Evolutionary conservation across 2,329 filamentous ascomycete species (phyloP).

Genomic region (Magnaporthiopsis poae): DNA sequence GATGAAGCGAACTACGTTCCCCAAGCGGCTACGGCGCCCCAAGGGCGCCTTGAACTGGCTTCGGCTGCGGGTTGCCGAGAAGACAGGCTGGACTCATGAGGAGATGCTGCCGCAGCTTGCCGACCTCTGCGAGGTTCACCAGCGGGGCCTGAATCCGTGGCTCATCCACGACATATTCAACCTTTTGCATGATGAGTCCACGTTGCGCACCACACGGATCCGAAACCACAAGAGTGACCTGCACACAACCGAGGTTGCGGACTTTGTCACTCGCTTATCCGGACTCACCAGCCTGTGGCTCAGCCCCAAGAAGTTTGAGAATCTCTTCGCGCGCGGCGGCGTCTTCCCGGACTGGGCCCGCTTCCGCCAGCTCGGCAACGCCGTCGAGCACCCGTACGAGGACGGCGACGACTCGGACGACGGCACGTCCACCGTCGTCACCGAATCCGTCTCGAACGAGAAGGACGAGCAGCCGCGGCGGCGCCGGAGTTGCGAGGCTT

Average conservation of each 20-base stretch:
- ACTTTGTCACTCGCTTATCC: conserved; percentile 15
- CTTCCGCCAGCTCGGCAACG: conserved; percentile 10
- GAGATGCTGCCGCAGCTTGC: background rate
- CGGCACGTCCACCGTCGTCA: background rate
- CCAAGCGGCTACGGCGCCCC: conserved; percentile 2
- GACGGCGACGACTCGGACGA: background rate
- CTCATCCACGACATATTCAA: conserved; percentile 15
- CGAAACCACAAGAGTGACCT: conserved; percentile 9
- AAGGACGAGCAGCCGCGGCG: too few relatives aligned
- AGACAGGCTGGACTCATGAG: conserved; percentile 10
- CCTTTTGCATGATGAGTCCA: conserved; percentile 24
- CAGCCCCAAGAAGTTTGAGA: conserved; percentile 8
- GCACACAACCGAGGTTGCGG: conserved; percentile 5
- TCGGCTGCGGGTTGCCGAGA: conserved; percentile 22
- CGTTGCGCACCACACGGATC: conserved; percentile 12
- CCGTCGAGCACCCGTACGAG: background rate
- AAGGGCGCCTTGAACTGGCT: conserved; percentile 12
- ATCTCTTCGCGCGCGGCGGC: conserved; percentile 1
- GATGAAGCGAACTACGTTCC: conserved; percentile 1
- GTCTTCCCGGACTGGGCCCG: background rate
- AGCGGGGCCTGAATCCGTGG: conserved; percentile 14
- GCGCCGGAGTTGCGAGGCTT: conserved; percentile 36
- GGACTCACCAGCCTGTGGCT: conserved; percentile 14
- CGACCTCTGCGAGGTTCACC: conserved; percentile 4
- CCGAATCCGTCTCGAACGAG: background rate